Evolutionary conservation across 164 flowering plant species (phyloP), one percentile per base, ranked within the genome.

Genomic region (Tinospora cordifolia): DNA sequence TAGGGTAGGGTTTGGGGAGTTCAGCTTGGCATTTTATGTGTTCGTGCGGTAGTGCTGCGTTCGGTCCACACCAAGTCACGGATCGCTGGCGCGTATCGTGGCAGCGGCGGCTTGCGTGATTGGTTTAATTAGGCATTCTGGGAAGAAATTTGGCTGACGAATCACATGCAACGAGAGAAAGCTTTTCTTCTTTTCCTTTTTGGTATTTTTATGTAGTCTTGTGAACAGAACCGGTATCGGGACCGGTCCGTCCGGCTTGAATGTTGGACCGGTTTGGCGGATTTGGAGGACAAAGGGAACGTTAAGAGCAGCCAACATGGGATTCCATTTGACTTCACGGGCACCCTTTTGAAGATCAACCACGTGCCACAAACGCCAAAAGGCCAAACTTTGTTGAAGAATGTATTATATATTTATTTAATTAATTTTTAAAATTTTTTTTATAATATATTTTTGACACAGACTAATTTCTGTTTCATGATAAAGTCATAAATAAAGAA

Each of bases 241-340:
- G 60, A 30, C 25, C 60, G 25, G 60, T 21, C 60, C 60, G 60
- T 19, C 60, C 60, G 60, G 60, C 60, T 54, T 54, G 21, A 54
- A 15, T 54, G 60, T 22, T 21, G 60, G 60, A n/a, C 60, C 24
- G 60, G 21, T 54, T 54, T 54, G 36, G 4, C 36, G 36, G 36
- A 30, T 4, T 30, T 30, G 36, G 36, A 30, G 4, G 36, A 30
- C 36, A 30, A 30, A 30, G 2, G 4, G 4, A 30, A 30, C 36
- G 36, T 30, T 30, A 30, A n/a, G 60, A 54, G 15, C 3, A 47
- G 9, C 10, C 21, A 21, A 17, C 24, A 54, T 54, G 60, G 60
- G 60, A 54, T 54, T 54, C 60, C 24, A 9, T 19, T 17, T 6
- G 22, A 51, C 8, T 21, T 44, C 47, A 44, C 47, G 47, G 47